Base-by-base conservation (phyloP, 75 land plant genomes). In the Pinus taeda region DNA sequence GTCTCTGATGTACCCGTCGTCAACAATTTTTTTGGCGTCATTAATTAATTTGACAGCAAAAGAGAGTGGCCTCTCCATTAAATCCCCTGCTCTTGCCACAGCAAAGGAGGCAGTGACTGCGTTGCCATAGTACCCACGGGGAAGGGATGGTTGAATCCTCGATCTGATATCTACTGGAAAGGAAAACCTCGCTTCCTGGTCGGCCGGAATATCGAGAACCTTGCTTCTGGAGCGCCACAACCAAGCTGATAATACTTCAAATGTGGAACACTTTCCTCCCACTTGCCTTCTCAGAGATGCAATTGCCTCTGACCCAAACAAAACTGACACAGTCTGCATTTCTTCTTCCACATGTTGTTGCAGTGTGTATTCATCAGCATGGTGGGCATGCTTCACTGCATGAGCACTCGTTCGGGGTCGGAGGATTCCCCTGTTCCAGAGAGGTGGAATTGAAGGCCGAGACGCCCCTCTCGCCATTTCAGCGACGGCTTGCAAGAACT, bases 351-450 rank as follows among this genome's bases (percentile, higher is more conserved):
- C 0, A 1, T 33, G 1, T 33, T 74, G 26, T 22, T 78, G n/a
- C 3, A 13, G 39, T 83, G 79, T 80, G 57, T 76, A 76, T 45
- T 45, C 49, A 6, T 6, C 49, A 45, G 6, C 2, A 33, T 33
- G 33, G 70, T 85, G 90, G 4, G 85, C 77, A 39, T 77, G 79
- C 0, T 86, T 76, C 9, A 83, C 53, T 45, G 49, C 1, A n/a
- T 15, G 15, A 33, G 33, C 33, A 5, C 83, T 88, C 4, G 37
- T 8, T 0, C 88, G 78, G 12, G 82, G 76, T 13, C 29, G 45
- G 58, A 88, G 79, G 24, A 74, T 17, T 6, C 57, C 66, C n/a
- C 79, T 55, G 0, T 58, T 76, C 83, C 83, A 82, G 21, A 62
- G 20, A 0, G 83, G 83, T 0, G 49, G 37, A 37, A 45, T n/a